Evolutionary conservation across 2,329 filamentous ascomycete species (phyloP), one percentile per base, ranked within the genome.

Genomic region (Alternaria sp.): DNA sequence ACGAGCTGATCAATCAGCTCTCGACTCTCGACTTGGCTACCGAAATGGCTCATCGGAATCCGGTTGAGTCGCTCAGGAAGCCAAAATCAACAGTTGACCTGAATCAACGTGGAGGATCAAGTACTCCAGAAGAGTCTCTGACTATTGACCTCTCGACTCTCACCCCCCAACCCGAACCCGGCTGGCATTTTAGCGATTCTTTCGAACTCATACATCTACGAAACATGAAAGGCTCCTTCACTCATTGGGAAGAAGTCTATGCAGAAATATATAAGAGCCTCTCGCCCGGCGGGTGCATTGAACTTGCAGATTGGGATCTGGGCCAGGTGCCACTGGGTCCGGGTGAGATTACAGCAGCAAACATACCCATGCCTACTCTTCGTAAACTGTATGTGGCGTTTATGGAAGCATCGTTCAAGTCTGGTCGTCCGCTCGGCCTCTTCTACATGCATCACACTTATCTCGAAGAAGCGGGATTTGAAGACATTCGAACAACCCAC

Each of bases 131-230:
- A 6, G 69, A 72, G 40, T 60, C 58, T 4, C 43, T 73, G 6
- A 62, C 68, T 25, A 71, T 70, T 44, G 68, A 77, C 16, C 66
- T 65, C 1, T 69, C 65, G 28, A 59, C 57, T 4, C 68, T 76
- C 5, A 62, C 68, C 4, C 58, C 68, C 1, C 67, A 65, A 25
- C 64, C 66, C 2, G 67, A 70, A 46, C 71, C 71, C 2, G 75
- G 76, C 22, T 85, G 83, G 83, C 79, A 82, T 43, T 85, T 83
- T 60, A 80, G 80, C 56, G 76, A 81, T 6, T 77, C 79, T 1
- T 85, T 84, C 69, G 82, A 85, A 54, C 76, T 84, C 32, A 81
- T 85, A 49, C 83, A 85, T 62, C 66, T 84, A 9, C 81, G 83
- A 51, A 79, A 79, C 48, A 77, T 85, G 53, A 81, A 81, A 28